Percentiles rank a stretch among this genome's conserved stretches.
Evolutionary conservation across 78 protist species (phyloP).

Genomic region (Dictyostelium capitatum): DNA sequence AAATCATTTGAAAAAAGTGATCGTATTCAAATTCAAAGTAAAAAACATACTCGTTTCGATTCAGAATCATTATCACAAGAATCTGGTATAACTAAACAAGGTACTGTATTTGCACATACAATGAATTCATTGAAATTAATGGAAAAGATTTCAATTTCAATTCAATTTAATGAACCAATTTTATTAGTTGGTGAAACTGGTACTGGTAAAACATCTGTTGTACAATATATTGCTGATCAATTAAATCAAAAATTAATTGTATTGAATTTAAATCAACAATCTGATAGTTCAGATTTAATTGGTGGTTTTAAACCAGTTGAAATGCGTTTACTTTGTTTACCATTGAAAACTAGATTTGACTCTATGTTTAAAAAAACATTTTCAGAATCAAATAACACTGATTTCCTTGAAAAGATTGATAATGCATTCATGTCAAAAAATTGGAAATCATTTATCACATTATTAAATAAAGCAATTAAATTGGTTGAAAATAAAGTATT

Average conservation of each 20-base stretch:
- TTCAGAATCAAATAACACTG: conserved; percentile 66
- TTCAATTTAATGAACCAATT: conserved; percentile 92
- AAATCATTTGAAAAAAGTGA: conserved; percentile 22
- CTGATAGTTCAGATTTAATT: conserved; percentile 96
- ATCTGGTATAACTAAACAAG: conserved; percentile 26
- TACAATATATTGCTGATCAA: conserved; percentile 95
- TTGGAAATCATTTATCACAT: conserved; percentile 74
- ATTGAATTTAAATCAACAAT: conserved; percentile 97
- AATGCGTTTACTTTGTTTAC: conserved; percentile 78
- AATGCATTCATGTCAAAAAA: conserved; percentile 17
- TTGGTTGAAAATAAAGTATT: conserved; percentile 59
- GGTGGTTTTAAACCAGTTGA: conserved; percentile 99
- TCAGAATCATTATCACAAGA: background rate
- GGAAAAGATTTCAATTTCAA: conserved; percentile 92
- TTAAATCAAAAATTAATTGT: conserved; percentile 89
- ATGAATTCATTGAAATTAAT: conserved; percentile 78
- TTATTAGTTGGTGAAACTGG: conserved; percentile 98
- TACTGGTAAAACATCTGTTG: conserved; percentile 97
- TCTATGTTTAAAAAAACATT: conserved; percentile 83
- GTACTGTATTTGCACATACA: conserved; percentile 89
- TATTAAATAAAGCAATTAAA: conserved; percentile 73
- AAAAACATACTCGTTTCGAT: background rate
- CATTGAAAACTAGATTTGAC: conserved; percentile 82
- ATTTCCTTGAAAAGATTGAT: conserved; percentile 56
- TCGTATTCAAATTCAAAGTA: background rate